phyloP scores from a whole-genome alignment of 441 rosid species.

The Jatropha podagrica region DNA sequence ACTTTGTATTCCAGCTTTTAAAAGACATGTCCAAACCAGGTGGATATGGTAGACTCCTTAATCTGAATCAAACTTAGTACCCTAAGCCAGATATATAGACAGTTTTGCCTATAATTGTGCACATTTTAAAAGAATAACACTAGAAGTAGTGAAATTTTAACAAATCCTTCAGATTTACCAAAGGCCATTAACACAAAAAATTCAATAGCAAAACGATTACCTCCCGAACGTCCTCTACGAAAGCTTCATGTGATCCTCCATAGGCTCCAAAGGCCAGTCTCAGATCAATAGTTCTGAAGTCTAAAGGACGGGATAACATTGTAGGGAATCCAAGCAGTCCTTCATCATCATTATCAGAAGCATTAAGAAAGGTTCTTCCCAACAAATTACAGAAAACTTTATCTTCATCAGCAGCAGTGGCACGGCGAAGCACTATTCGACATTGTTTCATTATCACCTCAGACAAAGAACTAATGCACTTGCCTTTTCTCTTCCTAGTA shows the following conservation, averaged over 20 bases:
- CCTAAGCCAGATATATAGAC: not conserved
- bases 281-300: conserved; percentile 59
- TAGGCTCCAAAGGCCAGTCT: conserved; percentile 57
- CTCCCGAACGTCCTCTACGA: conserved; percentile 65
- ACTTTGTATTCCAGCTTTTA: not conserved
- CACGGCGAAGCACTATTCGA: conserved; percentile 46
- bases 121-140: not conserved
- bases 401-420: conserved; percentile 50
- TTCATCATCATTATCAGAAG: conserved; percentile 50
- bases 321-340: conserved; percentile 53
- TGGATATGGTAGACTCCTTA: not conserved
- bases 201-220: conserved; percentile 26
- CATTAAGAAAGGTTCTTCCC: conserved; percentile 47
- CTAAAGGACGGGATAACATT: conserved; percentile 54
- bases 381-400: conserved; percentile 56
- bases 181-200: not conserved
- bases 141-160: not conserved
- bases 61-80: not conserved
- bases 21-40: not conserved
- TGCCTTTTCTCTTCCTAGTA: conserved; percentile 35
- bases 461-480: conserved; percentile 30
- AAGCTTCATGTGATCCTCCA: conserved; percentile 59
- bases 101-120: not conserved
- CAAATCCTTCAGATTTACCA: not conserved
- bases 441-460: conserved; percentile 59